phyloP scores from a whole-genome alignment of 2,329 filamentous ascomycete species.

The Ophiocordyceps sinensis region DNA sequence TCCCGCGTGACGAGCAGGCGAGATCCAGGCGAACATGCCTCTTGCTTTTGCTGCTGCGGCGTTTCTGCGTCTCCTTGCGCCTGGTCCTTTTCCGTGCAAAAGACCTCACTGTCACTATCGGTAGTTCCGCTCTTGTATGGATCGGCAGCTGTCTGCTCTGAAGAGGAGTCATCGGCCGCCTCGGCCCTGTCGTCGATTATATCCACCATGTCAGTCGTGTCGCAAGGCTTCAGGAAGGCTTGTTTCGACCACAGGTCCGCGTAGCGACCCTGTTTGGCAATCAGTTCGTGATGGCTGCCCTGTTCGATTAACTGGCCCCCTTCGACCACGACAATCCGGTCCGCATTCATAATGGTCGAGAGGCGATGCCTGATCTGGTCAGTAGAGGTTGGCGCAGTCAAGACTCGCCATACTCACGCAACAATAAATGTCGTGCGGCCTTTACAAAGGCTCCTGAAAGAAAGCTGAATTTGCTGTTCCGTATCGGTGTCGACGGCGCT shows the following conservation, averaged over 20 bases:
- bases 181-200: constrained; percentile 7
- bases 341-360: constrained; percentile 57
- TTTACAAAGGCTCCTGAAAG: constrained; percentile 41
- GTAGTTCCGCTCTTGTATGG: constrained; percentile 12
- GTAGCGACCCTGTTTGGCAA: constrained; percentile 46
- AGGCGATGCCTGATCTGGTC: constrained; percentile 40
- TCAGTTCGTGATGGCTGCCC: constrained; percentile 44
- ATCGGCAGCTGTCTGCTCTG: constrained; percentile 20
- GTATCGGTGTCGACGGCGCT: constrained; percentile 61
- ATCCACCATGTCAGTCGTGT: constrained; percentile 7
- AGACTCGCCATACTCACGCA: constrained; percentile 27
- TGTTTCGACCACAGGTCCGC: constrained; percentile 52
- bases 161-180: constrained; percentile 22
- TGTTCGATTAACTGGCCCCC: constrained; percentile 49
- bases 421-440: constrained; percentile 54
- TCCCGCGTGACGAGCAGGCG: constrained; percentile 11
- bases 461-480: constrained; percentile 51
- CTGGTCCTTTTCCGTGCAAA: constrained; percentile 7
- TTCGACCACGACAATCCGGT: constrained; percentile 51
- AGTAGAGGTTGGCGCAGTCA: neutral
- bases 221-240: constrained; percentile 36
- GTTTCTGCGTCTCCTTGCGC: constrained; percentile 16
- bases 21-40: constrained; percentile 24
- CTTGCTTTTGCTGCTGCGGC: constrained; percentile 25
- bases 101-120: constrained; percentile 10